Evolutionary conservation across 2,329 filamentous ascomycete genomes (phyloP), one percentile per base, ranked within the genome.

Genomic region (Aspergillus piperis): DNA sequence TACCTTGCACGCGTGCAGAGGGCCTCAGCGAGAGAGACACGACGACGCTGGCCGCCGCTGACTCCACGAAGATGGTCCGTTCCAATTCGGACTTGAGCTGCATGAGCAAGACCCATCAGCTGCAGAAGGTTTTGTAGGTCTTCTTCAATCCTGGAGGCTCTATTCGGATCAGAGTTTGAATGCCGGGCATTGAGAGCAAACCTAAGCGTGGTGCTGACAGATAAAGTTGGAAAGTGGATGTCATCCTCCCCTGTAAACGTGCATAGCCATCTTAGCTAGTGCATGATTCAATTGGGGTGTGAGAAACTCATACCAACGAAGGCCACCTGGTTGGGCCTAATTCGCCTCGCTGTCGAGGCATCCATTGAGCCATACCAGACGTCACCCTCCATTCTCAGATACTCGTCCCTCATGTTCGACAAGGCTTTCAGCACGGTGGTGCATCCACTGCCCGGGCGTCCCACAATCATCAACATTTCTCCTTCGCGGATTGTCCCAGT

Each of bases 381-480:
- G 38, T 77, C 1, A 94, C 91, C 91, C 1, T 81, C 74, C 13
- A 86, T 77, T 7, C 77, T 79, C 38, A 82, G 84, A 67, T 86
- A 87, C 13, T 84, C 84, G 62, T 79, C 83, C 39, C 84, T 81
- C 71, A 88, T 86, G 70, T 88, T 88, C 25, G 86, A 82, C 57
- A 89, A 86, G 1, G 83, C 80, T 74, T 87, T 88, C 58, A 89
- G 80, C 66, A 89, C 88, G 0, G 87, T 88, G 1, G 86, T 88
- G 71, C 87, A 90, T 23, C 87, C 87, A 1, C 85, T 87, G 0
- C 90, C 90, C 0, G 91, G 91, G 64, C 87, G 84, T 41, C 91
- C 90, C 6, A 94, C 80, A 0, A 94, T 90, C 1, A 94, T 81
- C 0, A 92, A 84, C 91, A 96, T 96, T 80, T 96, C 57, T 10